Base-by-base conservation (phyloP, 1,284 basidiomycete genomes). In the Singerocomus inundabilis region DNA sequence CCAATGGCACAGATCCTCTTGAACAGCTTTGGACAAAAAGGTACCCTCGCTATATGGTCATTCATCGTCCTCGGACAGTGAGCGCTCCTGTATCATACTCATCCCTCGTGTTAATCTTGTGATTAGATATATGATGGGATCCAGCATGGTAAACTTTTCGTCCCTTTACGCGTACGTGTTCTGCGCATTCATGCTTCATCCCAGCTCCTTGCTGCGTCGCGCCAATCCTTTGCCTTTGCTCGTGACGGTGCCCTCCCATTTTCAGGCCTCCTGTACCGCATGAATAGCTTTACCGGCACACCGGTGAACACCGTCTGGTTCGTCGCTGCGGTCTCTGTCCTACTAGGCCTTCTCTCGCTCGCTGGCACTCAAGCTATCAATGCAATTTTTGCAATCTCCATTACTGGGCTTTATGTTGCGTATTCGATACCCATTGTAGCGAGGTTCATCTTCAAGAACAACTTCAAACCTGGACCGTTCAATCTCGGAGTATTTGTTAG, bases 1-100 rank as follows among this genome's bases (percentile, higher is more conserved):
- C 90, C 89, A 0, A 84, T 88, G 84, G 85, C 77, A 6, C 67
- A 80, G 55, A 89, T 89, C 9, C 80, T 89, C 55, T 78, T 81
- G 57, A 81, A 85, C 44, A 79, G 79, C 53, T 84, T 89, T 53
- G 85, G 86, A 11, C 67, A 76, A 56, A 80, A 71, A 18, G 79
- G 79, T 0, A 84, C 84, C 0, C 70, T 89, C 4, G 77, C 68
- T 0, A 39, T 88, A 6, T 89, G 86, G 86, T 72, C 80, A 2
- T 68, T 87, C 49, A 79, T 89, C 29, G 75, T 88, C 12, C 60
- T 86, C 35, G 79, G 77, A 1, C 86, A 88, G 80, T 89, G 61
- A 55, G 77, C 67, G 13, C 16, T 12, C 24, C 13, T 28, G 16
- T 5, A 26, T 8, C 26, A 3, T 9, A n/a, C 33, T 31, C 29